Base-by-base conservation (phyloP, 164 flowering plant genomes). In the Piper longum region DNA sequence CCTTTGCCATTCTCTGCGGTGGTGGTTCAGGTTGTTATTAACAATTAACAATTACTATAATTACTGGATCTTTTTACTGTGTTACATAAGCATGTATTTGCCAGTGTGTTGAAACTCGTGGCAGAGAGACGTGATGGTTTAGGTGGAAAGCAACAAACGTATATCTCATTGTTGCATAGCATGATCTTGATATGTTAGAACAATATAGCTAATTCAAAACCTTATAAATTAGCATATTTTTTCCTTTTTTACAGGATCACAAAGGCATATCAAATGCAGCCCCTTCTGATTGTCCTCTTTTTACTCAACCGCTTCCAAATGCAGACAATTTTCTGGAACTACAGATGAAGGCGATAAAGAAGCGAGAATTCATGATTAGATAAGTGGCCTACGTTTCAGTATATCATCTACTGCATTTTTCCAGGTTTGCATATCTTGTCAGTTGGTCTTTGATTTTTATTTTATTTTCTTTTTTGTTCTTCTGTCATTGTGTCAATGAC, bases 371-470 rank as follows among this genome's bases (percentile, higher is more conserved):
- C 89, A 85, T 78, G 97, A 90, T 71, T 81, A 79, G 73, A 87
- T 90, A 45, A 74, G 81, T 73, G 77, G 79, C 71, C 95, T 90
- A 48, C 76, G 71, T 59, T 93, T 93, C 66, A 78, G 75, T 57
- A 88, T 93, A 74, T 93, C 97, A 7, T 95, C 99, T 62, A 88
- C 97, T 17, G 99, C 97, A 16, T 93, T 93, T 79, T 93, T 93
- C 66, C 96, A 93, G 79, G 97, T 88, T 64, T 64, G 80, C 16
- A 54, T 7, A 62, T 70, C 54, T 66, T 41, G 57, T 43, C 59
- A 66, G 43, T 7, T 57, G 1, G 36, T 13, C 4, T 48, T 3
- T 14, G 9, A 48, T 2, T 48, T 48, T 48, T 3, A 43, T 8
- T 5, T 5, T 48, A 43, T 61, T 40, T 26, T 59, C 58, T 36